phyloP scores from a whole-genome alignment of 352 stramenopile species.

The Globisporangium parvum region DNA sequence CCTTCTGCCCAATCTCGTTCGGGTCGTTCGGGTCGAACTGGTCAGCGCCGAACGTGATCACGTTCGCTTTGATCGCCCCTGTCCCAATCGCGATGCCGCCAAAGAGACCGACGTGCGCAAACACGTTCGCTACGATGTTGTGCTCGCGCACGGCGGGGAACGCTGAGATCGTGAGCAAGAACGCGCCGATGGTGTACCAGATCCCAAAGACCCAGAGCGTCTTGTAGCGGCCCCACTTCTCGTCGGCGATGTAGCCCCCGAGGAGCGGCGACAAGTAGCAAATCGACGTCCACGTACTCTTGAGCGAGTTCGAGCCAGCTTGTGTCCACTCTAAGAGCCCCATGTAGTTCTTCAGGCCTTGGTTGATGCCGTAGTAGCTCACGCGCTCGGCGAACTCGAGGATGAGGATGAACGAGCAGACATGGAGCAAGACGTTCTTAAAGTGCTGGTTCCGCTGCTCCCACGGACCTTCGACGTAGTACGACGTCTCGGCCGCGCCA shows the following conservation, averaged over 20 bases:
- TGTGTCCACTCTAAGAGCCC: conserved; percentile 64
- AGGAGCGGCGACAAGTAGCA: conserved; percentile 81
- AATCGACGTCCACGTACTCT: conserved; percentile 86
- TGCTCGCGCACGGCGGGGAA: conserved; percentile 46
- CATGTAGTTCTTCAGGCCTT: conserved; percentile 87
- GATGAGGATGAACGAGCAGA: conserved; percentile 84
- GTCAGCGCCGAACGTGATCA: conserved; percentile 83
- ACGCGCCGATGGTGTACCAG: conserved; percentile 70
- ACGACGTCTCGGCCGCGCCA: conserved; percentile 38
- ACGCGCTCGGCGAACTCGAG: conserved; percentile 81
- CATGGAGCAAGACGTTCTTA: conserved; percentile 78
- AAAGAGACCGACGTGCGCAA: conserved; percentile 77
- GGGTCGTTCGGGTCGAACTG: conserved; percentile 85
- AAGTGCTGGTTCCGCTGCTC: conserved; percentile 73
- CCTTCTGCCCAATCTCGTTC: conserved; percentile 72
- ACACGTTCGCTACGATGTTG: conserved; percentile 43
- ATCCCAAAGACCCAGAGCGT: conserved; percentile 81
- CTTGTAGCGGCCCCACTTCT: conserved; percentile 82
- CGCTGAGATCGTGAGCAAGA: conserved; percentile 61
- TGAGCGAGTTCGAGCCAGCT: conserved; percentile 81
- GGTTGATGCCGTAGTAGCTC: conserved; percentile 87
- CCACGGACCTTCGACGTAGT: conserved; percentile 73
- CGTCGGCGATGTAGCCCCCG: conserved; percentile 80
- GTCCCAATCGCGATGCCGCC: conserved; percentile 69
- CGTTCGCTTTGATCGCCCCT: conserved; percentile 82